These are phyloP conservation scores for Crithidia sp. DNA, from an alignment of 208 protist species.

Conservation along the genomic window DNA sequence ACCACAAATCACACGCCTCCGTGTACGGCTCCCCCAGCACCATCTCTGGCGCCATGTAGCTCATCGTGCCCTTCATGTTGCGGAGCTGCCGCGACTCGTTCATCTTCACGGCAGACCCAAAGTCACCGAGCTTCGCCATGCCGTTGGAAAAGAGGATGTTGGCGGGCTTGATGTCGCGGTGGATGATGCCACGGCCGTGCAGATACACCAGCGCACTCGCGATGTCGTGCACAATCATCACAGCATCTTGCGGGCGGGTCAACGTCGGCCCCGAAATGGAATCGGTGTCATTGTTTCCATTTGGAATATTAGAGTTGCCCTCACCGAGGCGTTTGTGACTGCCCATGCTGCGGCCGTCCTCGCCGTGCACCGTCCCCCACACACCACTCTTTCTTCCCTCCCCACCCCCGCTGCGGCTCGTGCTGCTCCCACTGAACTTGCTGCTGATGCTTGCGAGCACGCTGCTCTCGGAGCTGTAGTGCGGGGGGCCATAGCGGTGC, in stretches of 20 bases:
- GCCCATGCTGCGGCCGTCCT: background rate
- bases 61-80: conserved; percentile 82
- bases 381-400: background rate
- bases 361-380: background rate
- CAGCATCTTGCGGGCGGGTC: conserved; percentile 43
- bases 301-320: background rate
- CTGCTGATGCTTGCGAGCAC: conserved; percentile 20
- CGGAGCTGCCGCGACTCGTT: conserved; percentile 46
- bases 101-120: conserved; percentile 69
- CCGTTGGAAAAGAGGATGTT: conserved; percentile 81
- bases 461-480: conserved; percentile 10
- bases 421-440: conserved; percentile 9
- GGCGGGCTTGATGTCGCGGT: conserved; percentile 86
- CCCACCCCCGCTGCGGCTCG: background rate
- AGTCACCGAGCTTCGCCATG: conserved; percentile 84
- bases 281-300: background rate
- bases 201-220: conserved; percentile 67
- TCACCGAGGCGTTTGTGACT: background rate
- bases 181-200: conserved; percentile 71
- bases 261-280: conserved; percentile 5
- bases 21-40: conserved; percentile 81
- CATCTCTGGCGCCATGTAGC: conserved; percentile 90
- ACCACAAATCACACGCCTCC: conserved; percentile 86
- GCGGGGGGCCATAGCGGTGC: background rate
- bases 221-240: conserved; percentile 81